A percentile compares a stretch with the other conserved stretches of the same genome.
phyloP scores from a whole-genome alignment of 148 eudicot genomes.

The Fagopyrum homotropicum region DNA sequence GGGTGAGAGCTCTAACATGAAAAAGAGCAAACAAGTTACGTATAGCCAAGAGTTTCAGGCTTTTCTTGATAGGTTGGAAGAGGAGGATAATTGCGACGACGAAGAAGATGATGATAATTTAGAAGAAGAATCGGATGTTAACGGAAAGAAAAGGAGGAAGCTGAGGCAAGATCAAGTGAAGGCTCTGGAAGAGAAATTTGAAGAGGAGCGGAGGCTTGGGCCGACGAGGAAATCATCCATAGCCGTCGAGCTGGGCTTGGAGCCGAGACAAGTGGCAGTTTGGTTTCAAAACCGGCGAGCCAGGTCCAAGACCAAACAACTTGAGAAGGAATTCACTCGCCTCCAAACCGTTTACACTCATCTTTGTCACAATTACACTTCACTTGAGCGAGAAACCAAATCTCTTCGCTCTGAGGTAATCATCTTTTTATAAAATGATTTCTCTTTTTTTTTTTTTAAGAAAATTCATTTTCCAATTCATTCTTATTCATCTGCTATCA shows the following conservation, averaged over 20 bases:
- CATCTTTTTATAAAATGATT: background rate
- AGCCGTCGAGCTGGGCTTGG: constrained; percentile 10
- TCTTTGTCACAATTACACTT: background rate
- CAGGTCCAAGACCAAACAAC: constrained; percentile 4
- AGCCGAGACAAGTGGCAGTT: constrained; percentile 8
- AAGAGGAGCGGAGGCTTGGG: background rate
- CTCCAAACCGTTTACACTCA: background rate
- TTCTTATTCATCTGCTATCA: background rate
- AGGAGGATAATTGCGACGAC: background rate
- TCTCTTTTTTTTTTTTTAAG: background rate
- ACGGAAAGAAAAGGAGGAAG: constrained; percentile 4
- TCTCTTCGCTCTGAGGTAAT: background rate
- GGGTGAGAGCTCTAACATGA: background rate
- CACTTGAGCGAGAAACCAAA: background rate
- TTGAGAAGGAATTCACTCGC: constrained; percentile 4
- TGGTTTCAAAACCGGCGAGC: constrained; percentile 15
- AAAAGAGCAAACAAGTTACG: background rate
- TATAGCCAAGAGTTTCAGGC: constrained; percentile 8
- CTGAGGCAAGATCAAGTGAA: background rate
- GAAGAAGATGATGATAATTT: background rate
- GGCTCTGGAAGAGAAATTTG: background rate
- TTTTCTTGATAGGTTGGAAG: background rate
- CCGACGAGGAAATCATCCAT: background rate
- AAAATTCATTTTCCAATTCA: background rate
- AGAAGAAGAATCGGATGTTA: background rate